Percentiles rank a stretch among this genome's conserved stretches.
Conservation (phyloP, 768 basidiomycete species). For the Galerina marginata region DNA sequence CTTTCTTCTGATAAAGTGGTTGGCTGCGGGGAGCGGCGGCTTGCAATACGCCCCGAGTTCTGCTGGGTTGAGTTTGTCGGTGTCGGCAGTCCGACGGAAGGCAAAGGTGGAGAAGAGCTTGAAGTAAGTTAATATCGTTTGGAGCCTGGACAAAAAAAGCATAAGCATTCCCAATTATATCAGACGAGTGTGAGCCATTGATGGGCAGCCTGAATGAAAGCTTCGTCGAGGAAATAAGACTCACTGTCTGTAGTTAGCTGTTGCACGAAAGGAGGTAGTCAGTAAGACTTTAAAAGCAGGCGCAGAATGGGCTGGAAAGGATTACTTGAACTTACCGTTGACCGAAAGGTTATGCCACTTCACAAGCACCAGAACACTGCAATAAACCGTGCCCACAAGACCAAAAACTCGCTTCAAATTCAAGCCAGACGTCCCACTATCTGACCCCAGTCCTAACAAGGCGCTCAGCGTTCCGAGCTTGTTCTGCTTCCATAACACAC, state of each 20-base stretch:
- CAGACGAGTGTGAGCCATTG: not conserved
- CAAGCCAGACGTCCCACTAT: conserved; percentile 1
- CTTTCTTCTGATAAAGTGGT: conserved; percentile 44
- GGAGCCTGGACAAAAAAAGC: conserved; percentile 27
- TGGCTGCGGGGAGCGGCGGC: conserved; percentile 46
- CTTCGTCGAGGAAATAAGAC: not conserved
- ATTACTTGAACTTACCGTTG: conserved; percentile 24
- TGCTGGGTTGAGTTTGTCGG: conserved; percentile 13
- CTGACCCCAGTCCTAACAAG: conserved; percentile 11
- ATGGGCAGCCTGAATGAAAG: not conserved
- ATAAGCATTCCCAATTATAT: not conserved
- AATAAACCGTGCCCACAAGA: conserved; percentile 29
- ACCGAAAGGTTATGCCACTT: conserved; percentile 53
- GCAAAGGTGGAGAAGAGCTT: conserved; percentile 43
- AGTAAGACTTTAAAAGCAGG: not conserved
- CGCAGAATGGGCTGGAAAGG: not conserved
- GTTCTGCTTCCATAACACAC: conserved; percentile 25
- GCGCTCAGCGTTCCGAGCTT: conserved; percentile 15
- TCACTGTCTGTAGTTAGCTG: conserved; percentile 42
- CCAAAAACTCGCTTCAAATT: conserved; percentile 19
- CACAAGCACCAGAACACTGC: conserved; percentile 39
- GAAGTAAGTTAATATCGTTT: conserved; percentile 40
- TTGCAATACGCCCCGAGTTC: conserved; percentile 40
- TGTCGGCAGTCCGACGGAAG: conserved; percentile 24
- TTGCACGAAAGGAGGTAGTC: conserved; percentile 3